A percentile compares a stretch with the other conserved stretches of the same genome.
phyloP scores from a whole-genome alignment of 2,329 filamentous ascomycete genomes.

The Bipolaris victoriae region DNA sequence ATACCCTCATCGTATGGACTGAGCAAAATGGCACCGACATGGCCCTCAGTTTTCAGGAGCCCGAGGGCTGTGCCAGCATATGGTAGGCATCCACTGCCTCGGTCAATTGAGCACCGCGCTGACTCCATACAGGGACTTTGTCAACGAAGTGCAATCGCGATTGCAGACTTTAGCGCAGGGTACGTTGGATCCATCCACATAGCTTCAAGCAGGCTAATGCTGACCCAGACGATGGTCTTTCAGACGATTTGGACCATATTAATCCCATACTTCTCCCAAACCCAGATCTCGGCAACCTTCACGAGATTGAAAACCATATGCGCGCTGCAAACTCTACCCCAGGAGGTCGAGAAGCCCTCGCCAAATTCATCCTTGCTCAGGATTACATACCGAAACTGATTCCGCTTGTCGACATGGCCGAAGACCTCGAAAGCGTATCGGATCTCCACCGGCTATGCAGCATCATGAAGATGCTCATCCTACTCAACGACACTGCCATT shows the following conservation, averaged over 20 bases:
- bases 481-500: constrained; percentile 92
- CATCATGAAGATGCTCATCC: constrained; percentile 95
- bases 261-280: constrained; percentile 75
- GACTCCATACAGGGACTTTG: constrained; percentile 76
- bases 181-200: constrained; percentile 47
- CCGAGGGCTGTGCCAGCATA: constrained; percentile 89
- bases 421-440: constrained; percentile 84
- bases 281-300: constrained; percentile 80
- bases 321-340: constrained; percentile 76
- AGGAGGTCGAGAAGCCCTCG: constrained; percentile 80
- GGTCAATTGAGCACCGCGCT: constrained; percentile 12
- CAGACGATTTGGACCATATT: constrained; percentile 80
- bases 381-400: constrained; percentile 88
- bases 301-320: constrained; percentile 85
- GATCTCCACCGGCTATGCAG: constrained; percentile 93
- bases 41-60: constrained; percentile 97
- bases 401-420: constrained; percentile 83
- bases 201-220: constrained; percentile 22
- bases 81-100: constrained; percentile 64
- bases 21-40: constrained; percentile 91
- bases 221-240: constrained; percentile 76
- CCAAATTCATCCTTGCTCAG: constrained; percentile 83
- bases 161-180: constrained; percentile 69
- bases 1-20: constrained; percentile 98
- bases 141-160: constrained; percentile 81